A percentile compares a stretch with the other conserved stretches of the same genome.
These are phyloP conservation scores for Pseudogymnoascus sp. DNA, from an alignment of 2,329 filamentous ascomycete species.

Conservation along the genomic window DNA sequence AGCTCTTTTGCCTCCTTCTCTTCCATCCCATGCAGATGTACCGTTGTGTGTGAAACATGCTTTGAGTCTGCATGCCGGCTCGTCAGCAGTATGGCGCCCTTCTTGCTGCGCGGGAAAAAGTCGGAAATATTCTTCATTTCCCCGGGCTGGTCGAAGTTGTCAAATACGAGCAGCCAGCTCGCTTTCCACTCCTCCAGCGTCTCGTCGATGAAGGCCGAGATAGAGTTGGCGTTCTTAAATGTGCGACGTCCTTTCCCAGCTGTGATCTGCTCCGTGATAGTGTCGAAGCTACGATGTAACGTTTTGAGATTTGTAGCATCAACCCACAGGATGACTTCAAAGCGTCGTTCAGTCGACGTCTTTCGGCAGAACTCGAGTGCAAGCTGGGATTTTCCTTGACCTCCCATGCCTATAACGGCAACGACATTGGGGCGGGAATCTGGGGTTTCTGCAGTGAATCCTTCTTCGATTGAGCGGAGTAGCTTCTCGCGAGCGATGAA, in stretches of 20 bases:
- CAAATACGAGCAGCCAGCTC: constrained; percentile 13
- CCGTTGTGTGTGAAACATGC: constrained; percentile 7
- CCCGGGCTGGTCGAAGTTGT: constrained; percentile 13
- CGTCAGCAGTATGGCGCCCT: constrained; percentile 12
- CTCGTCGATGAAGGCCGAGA: neutral
- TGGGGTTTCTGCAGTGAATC: neutral
- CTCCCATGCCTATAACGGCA: constrained; percentile 18
- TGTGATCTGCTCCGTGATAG: constrained; percentile 13
- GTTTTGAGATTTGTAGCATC: constrained; percentile 16
- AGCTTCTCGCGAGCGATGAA: constrained; percentile 19
- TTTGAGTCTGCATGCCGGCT: constrained; percentile 13
- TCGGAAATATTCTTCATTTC: constrained; percentile 4
- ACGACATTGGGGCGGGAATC: constrained; percentile 12
- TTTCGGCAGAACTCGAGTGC: constrained; percentile 18
- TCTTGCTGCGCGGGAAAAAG: constrained; percentile 3
- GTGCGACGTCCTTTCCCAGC: neutral
- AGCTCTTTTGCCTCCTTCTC: constrained; percentile 12
- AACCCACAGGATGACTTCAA: constrained; percentile 17
- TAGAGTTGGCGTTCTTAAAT: neutral
- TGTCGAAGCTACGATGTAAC: constrained; percentile 14
- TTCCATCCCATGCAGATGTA: constrained; percentile 5
- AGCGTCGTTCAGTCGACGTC: constrained; percentile 7
- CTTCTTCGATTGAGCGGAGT: constrained; percentile 14
- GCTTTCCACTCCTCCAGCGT: neutral
- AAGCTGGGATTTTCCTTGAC: constrained; percentile 22